Evolutionary conservation across 345 rosid genomes (phyloP), one percentile per base, ranked within the genome.

Genomic region (Noccaea bulbosa): DNA sequence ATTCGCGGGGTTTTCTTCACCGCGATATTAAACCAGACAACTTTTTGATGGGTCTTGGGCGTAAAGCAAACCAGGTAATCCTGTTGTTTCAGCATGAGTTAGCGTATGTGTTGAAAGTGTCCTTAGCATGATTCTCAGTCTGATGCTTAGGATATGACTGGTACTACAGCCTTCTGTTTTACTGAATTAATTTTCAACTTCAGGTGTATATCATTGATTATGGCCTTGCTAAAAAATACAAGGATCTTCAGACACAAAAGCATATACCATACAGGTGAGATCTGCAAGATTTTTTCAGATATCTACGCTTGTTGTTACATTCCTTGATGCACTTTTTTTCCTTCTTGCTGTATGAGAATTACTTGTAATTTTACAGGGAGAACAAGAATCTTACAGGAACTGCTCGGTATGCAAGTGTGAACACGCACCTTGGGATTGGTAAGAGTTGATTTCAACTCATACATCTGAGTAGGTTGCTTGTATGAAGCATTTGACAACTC

Each of bases 1-100:
- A 94, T 69, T 83, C 90, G 14, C 92, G 89, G 66, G 94, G 95
- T 33, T 91, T 91, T 78, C 91, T 94, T 71, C 99, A 94, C 69
- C 97, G 98, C 53, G 99, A 94, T 79, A 87, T 93, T 64, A 94
- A 94, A 81, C 99, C 99, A 60, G 99, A 91, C 81, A 93, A 91
- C 83, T 93, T 93, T 71, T 85, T 91, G 72, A 91, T 93, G 97
- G 98, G 98, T 63, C 82, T 93, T 62, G 95, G 95, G 32, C 90
- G 96, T 69, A 89, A 81, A 82, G 93, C 93, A 59, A 93, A 93
- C 82, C 97, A 91, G 98, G 98, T 89, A 79, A 11, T 62, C 62
- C 30, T 55, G 41, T 43, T n/a, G 37, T 20, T 52, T 24, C 15
- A 14, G 51, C 12, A 34, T 69, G 27, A 41, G 43, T 67, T 50